Evolutionary conservation across 1,139 yeast species (phyloP).

Genomic region (Lodderomyces orthopsilosis): DNA sequence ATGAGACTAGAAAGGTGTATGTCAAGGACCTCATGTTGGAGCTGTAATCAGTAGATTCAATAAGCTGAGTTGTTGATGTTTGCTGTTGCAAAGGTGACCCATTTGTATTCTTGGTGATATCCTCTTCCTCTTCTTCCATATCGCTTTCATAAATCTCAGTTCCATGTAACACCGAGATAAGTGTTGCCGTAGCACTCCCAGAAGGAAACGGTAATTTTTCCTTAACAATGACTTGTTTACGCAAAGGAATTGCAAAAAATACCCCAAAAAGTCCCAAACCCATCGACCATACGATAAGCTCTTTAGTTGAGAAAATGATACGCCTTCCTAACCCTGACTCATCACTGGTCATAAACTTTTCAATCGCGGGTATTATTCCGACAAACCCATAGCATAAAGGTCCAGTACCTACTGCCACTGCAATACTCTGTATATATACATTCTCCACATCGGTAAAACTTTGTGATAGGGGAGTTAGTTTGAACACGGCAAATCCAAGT

Average conservation of each 20-base stretch:
- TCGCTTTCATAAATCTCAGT: slow-evolving; percentile 52
- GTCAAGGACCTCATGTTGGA: slow-evolving; percentile 58
- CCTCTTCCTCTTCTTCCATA: slow-evolving; percentile 7
- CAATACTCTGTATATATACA: slow-evolving; percentile 85
- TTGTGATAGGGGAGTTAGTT: slow-evolving; percentile 42
- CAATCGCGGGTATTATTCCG: slow-evolving; percentile 96
- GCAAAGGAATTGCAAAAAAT: slow-evolving; percentile 85
- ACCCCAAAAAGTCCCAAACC: slow-evolving; percentile 94
- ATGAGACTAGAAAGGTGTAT: slow-evolving; percentile 64
- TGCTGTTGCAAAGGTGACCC: slow-evolving; percentile 5
- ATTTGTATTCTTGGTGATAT: neutral
- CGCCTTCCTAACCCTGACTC: slow-evolving; percentile 65
- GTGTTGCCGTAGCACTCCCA: slow-evolving; percentile 93
- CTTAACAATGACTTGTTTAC: slow-evolving; percentile 79
- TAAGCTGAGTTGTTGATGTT: slow-evolving; percentile 8
- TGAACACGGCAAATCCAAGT: slow-evolving; percentile 80
- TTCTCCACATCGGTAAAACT: slow-evolving; percentile 87
- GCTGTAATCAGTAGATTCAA: slow-evolving; percentile 30
- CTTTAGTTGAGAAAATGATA: slow-evolving; percentile 38
- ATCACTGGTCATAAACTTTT: slow-evolving; percentile 72
- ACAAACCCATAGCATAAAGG: slow-evolving; percentile 93
- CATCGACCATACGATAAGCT: slow-evolving; percentile 74
- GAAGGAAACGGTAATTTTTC: slow-evolving; percentile 92
- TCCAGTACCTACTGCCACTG: slow-evolving; percentile 97
- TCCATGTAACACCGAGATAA: slow-evolving; percentile 82